These are phyloP conservation scores for Stephania cephalantha DNA, from an alignment of 164 flowering plant genomes.

Conservation along the genomic window DNA sequence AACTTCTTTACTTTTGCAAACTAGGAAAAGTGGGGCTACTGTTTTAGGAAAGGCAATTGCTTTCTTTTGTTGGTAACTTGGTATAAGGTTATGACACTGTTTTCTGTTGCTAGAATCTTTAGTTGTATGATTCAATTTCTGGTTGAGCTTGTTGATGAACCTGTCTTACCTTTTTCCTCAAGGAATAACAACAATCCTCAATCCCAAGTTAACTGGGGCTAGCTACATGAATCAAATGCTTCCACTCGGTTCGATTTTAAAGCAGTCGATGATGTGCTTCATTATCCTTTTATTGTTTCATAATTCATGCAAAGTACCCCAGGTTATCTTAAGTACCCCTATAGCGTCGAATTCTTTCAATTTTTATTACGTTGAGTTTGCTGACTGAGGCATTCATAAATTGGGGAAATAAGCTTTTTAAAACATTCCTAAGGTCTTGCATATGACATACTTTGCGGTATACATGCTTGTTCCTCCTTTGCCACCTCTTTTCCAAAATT, in stretches of 20 bases:
- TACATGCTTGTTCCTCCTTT: background rate
- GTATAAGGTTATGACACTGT: background rate
- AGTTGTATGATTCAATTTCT: background rate
- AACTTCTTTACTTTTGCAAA: constrained; percentile 1
- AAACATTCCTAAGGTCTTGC: background rate
- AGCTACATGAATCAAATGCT: too few species aligned
- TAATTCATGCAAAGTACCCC: too few species aligned
- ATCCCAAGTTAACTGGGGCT: too few species aligned
- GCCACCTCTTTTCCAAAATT: background rate
- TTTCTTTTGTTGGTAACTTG: too few species aligned
- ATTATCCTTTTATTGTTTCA: too few species aligned
- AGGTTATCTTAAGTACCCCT: too few species aligned
- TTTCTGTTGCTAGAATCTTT: background rate
- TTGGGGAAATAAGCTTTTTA: background rate
- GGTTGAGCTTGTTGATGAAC: background rate
- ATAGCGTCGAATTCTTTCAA: background rate
- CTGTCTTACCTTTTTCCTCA: background rate
- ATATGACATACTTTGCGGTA: background rate
- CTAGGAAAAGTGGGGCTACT: background rate
- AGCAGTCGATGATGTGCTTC: too few species aligned
- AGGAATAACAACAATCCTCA: too few species aligned
- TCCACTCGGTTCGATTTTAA: too few species aligned
- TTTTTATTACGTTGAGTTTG: background rate
- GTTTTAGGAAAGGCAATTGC: background rate
- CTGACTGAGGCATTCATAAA: too few species aligned